These are phyloP conservation scores for Colletotrichum sp. DNA, from an alignment of 2,329 filamentous ascomycete species.

Conservation along the genomic window DNA sequence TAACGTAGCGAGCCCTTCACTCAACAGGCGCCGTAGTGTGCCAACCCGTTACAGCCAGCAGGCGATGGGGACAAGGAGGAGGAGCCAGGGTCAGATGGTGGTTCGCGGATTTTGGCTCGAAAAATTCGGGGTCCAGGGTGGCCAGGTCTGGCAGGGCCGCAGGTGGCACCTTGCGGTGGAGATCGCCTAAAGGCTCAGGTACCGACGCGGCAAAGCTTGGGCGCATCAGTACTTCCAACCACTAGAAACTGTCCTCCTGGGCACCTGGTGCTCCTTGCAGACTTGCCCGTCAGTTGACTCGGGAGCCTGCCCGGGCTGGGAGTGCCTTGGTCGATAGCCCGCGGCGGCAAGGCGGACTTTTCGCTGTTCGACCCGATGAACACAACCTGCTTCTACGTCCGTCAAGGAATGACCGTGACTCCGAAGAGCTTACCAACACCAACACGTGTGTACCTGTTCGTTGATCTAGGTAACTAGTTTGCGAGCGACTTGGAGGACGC, in stretches of 20 bases:
- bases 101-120: constrained; percentile 13
- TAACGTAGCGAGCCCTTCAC: constrained; percentile 11
- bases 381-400: not conserved
- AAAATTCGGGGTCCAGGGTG: constrained; percentile 18
- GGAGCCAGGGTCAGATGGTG: constrained; percentile 9
- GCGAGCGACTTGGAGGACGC: not conserved
- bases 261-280: constrained; percentile 9
- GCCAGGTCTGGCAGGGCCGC: not conserved
- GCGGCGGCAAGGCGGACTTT: constrained; percentile 15
- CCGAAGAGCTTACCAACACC: not conserved
- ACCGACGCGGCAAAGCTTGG: constrained; percentile 1
- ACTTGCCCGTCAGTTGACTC: constrained; percentile 11
- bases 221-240: not conserved
- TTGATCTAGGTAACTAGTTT: not conserved
- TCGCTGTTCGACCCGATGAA: not conserved
- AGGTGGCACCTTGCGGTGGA: not conserved
- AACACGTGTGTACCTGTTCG: not conserved
- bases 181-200: not conserved
- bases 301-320: not conserved
- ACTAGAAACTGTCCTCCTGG: not conserved
- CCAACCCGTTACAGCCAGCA: not conserved
- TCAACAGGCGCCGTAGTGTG: not conserved
- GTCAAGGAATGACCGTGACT: not conserved
- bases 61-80: not conserved
- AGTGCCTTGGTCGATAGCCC: constrained; percentile 3